Evolutionary conservation across 2,329 filamentous ascomycete species (phyloP), one percentile per base, ranked within the genome.

Genomic region (Alternaria novae-zelandiae): DNA sequence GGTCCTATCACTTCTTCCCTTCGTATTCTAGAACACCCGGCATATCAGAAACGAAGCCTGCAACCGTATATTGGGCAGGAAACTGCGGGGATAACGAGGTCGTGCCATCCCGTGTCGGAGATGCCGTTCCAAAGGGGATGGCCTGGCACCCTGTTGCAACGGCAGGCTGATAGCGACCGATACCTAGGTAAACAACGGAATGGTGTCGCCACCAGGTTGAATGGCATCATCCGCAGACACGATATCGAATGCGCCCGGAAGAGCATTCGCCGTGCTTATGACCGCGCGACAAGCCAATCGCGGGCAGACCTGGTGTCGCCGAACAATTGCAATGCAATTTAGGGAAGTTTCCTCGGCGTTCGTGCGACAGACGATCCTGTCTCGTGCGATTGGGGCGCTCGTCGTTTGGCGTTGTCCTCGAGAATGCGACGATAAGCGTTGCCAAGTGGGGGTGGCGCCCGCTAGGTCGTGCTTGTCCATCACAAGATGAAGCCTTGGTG

Each of bases 181-280:
- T 51, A 36, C 32, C 32, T 36, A 36, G 32, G 32, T 36, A 30
- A 36, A 12, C 12, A 51, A 20, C 49, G 28, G 15, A 23, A 6
- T 11, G 28, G 8, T 51, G 49, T 13, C n/a, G 17, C 49, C 17
- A 51, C 21, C 17, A 51, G 17, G 3, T 17, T 51, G 15, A 9
- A 51, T 51, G 28, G 49, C 49, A 51, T 51, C 49, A 51, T 51
- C 20, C 49, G 49, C 49, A 51, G 49, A 51, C 49, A 36, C 28
- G 49, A 51, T 51, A 23, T 51, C 49, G 49, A 51, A 51, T 36
- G 49, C 17, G 13, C 12, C 47, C 49, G 28, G 12, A 15, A 21
- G 28, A 36, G 28, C 28, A 6, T 51, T 51, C 26, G 49, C 17
- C 17, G 49, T 51, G 20, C 17, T 41, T 32, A 51, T 36, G 49